These are phyloP conservation scores for Ophiostoma pallidulum DNA, from an alignment of 2,329 filamentous ascomycete species.

Conservation along the genomic window DNA sequence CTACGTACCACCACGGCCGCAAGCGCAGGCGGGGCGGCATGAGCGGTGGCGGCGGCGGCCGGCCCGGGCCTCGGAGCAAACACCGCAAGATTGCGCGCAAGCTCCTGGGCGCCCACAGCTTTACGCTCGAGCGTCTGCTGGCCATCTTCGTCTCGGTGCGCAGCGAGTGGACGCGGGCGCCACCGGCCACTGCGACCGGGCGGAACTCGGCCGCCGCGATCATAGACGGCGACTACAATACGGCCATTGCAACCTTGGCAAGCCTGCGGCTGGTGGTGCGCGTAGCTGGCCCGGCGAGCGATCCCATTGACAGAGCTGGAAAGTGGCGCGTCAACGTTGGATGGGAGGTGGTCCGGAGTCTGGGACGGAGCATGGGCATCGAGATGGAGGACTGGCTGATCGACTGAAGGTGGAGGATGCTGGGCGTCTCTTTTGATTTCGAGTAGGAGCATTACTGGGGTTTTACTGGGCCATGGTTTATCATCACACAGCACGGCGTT, in stretches of 20 bases:
- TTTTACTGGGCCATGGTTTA: neutral
- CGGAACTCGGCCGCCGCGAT: constrained; percentile 21
- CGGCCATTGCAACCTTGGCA: constrained; percentile 62
- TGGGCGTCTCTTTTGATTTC: neutral
- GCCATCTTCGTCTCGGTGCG: constrained; percentile 65
- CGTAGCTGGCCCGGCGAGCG: constrained; percentile 47
- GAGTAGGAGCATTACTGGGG: neutral
- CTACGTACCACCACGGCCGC: constrained; percentile 52
- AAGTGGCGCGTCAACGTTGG: constrained; percentile 72
- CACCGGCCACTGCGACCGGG: constrained; percentile 17
- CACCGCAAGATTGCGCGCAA: constrained; percentile 68
- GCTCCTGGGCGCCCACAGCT: constrained; percentile 66
- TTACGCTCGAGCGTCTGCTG: constrained; percentile 67
- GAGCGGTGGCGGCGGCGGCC: constrained; percentile 21
- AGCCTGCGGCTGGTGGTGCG: constrained; percentile 60
- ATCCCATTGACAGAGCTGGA: constrained; percentile 58
- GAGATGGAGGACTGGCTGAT: constrained; percentile 70
- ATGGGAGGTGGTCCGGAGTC: constrained; percentile 63
- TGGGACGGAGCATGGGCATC: constrained; percentile 67
- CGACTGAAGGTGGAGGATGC: constrained; percentile 41
- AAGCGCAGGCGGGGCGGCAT: constrained; percentile 40
- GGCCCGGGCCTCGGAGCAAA: constrained; percentile 30
- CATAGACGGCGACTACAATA: constrained; percentile 47
- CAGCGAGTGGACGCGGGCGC: constrained; percentile 39
- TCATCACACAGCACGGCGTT: constrained; percentile 1